Conservation (phyloP, 148 eudicot genomes). For the Vaccinium macrocarpon region DNA sequence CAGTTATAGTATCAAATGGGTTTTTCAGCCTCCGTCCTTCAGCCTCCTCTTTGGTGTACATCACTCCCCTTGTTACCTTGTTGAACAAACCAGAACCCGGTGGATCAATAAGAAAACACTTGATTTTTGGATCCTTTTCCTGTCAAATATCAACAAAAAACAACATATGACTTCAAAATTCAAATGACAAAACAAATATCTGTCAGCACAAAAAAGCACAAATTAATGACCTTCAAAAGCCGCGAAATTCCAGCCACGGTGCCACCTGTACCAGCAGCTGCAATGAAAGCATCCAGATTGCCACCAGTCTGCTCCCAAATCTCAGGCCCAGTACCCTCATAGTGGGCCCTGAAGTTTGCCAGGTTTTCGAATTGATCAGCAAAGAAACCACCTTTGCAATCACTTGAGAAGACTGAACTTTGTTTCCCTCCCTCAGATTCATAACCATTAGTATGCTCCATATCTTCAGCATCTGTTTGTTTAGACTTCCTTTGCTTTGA, state of each 20-base stretch:
- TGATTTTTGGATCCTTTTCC: constrained; percentile 66
- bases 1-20: constrained; percentile 93
- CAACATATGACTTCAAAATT: background rate
- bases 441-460: constrained; percentile 31
- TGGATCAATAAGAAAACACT: constrained; percentile 89
- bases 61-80: constrained; percentile 91
- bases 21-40: constrained; percentile 90
- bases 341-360: constrained; percentile 87
- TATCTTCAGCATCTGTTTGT: constrained; percentile 24
- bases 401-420: constrained; percentile 37
- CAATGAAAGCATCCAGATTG: constrained; percentile 78
- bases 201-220: background rate
- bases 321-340: constrained; percentile 95
- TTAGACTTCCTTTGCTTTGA: constrained; percentile 24
- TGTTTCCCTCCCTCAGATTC: constrained; percentile 25
- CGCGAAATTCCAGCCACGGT: constrained; percentile 88
- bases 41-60: constrained; percentile 97
- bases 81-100: constrained; percentile 97
- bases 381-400: constrained; percentile 87
- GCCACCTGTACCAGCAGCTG: constrained; percentile 98
- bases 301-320: constrained; percentile 90
- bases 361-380: constrained; percentile 97
- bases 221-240: constrained; percentile 61
- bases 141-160: constrained; percentile 29
- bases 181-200: background rate